phyloP scores from a whole-genome alignment of 1,284 basidiomycete species.

The Cystobasidium pallidum region DNA sequence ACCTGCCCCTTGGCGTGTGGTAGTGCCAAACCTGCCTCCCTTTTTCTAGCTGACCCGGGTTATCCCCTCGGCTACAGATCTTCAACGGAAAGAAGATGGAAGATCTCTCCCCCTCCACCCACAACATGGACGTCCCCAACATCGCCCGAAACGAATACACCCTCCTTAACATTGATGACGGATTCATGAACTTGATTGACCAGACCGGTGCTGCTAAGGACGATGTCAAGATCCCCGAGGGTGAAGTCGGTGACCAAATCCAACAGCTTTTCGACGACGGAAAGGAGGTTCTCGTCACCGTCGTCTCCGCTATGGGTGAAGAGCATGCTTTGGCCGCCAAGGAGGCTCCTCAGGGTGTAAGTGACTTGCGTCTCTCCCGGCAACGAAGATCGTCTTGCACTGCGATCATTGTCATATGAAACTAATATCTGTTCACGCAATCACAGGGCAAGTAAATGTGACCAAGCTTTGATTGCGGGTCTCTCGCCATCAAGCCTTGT shows the following conservation, averaged over 20 bases:
- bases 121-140: constrained; percentile 99
- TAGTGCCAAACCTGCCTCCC: no score
- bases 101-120: constrained; percentile 97
- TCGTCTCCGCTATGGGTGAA: constrained; percentile 88
- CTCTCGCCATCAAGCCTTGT: background rate
- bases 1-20: no score
- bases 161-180: constrained; percentile 67
- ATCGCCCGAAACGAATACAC: constrained; percentile 88
- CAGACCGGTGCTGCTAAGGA: constrained; percentile 84
- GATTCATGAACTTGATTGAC: constrained; percentile 93
- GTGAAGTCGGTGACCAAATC: constrained; percentile 44
- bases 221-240: constrained; percentile 82
- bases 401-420: no score
- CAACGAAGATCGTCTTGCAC: no score
- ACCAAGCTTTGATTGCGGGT: background rate
- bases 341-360: constrained; percentile 65
- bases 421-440: no score
- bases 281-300: constrained; percentile 70
- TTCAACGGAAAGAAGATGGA: constrained; percentile 96
- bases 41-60: no score
- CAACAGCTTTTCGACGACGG: constrained; percentile 38
- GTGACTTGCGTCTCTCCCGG: background rate
- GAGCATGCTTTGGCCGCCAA: constrained; percentile 86
- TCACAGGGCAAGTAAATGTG: constrained; percentile 32
- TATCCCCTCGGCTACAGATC: constrained; percentile 24